Evolutionary conservation across 2,329 filamentous ascomycete species (phyloP), one percentile per base, ranked within the genome.

Genomic region (Aspergillus pseudonomiae): DNA sequence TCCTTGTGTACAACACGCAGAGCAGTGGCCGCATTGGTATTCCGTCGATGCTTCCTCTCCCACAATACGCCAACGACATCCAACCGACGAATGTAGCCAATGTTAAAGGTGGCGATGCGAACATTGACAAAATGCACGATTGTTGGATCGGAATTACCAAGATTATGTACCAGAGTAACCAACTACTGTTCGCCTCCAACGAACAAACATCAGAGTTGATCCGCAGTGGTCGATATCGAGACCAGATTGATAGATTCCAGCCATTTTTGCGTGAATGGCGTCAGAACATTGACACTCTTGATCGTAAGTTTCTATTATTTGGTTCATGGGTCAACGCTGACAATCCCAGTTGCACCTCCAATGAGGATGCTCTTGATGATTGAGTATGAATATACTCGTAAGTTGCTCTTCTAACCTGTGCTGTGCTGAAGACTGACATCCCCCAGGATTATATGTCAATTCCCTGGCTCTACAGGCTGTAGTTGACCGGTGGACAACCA

Each of bases 101-200:
- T 46, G 68, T 66, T 14, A 71, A 77, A 12, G 69, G 67, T 21
- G 71, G 71, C 6, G 75, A 80, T 64, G 67, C 71, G 10, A 71
- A 77, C n/a, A 80, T 88, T 63, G 86, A 89, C 68, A 77, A 82
- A 36, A 86, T 88, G 70, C 83, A 89, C 62, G 91, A 96, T 77
- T 96, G 93, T 76, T 99, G 95, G 95, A 90, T 94, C 6, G 92
- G 93, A 36, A 93, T 99, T 71, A 96, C 93, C 67, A 91, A 93
- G 70, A 88, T 94, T 65, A 97, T 98, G 91, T 91, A 97, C 71
- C 85, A 91, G 69, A 93, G 92, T 59, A 98, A 98, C 72, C 89
- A 96, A 73, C 88, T 90, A 69, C 84, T 99, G 4, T 99, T 98
- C 78, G 87, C 89, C 32, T 96, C 93, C 19, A 89, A 92, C 63